Evolutionary conservation across 352 stramenopile species (phyloP).

Genomic region (Aphanomyces cochlioides): DNA sequence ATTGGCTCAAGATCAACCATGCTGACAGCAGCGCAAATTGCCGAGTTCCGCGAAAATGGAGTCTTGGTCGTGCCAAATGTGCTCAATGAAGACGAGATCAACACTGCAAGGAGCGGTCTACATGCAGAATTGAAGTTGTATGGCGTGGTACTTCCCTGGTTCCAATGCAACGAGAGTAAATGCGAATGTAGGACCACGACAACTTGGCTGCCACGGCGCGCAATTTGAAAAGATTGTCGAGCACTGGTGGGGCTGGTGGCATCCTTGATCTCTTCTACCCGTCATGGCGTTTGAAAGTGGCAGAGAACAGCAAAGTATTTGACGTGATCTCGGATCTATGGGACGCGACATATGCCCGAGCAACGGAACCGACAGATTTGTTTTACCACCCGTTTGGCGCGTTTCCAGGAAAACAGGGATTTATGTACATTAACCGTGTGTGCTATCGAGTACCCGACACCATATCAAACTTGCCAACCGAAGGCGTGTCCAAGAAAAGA

Average conservation of each 20-base stretch:
- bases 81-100: conserved; percentile 54
- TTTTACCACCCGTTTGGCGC: conserved; percentile 67
- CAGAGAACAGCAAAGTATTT: conserved; percentile 66
- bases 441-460: conserved; percentile 72
- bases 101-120: conserved; percentile 47
- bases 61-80: conserved; percentile 77
- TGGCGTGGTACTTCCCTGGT: conserved; percentile 50
- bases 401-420: conserved; percentile 68
- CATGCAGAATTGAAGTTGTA: conserved; percentile 65
- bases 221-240: conserved; percentile 78
- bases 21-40: conserved; percentile 55
- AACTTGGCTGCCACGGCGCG: conserved; percentile 59
- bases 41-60: conserved; percentile 56
- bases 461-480: conserved; percentile 40
- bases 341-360: conserved; percentile 61
- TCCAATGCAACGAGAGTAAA: not conserved
- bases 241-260: conserved; percentile 79
- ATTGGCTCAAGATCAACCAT: conserved; percentile 5
- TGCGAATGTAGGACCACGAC: conserved; percentile 43
- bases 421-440: conserved; percentile 87
- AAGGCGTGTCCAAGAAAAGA: conserved; percentile 57
- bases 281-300: conserved; percentile 77
- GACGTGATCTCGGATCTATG: conserved; percentile 81
- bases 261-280: conserved; percentile 89
- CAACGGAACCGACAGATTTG: conserved; percentile 41